Evolutionary conservation across 2,329 filamentous ascomycete species (phyloP), one percentile per base, ranked within the genome.

Genomic region (Curvularia spicifera): DNA sequence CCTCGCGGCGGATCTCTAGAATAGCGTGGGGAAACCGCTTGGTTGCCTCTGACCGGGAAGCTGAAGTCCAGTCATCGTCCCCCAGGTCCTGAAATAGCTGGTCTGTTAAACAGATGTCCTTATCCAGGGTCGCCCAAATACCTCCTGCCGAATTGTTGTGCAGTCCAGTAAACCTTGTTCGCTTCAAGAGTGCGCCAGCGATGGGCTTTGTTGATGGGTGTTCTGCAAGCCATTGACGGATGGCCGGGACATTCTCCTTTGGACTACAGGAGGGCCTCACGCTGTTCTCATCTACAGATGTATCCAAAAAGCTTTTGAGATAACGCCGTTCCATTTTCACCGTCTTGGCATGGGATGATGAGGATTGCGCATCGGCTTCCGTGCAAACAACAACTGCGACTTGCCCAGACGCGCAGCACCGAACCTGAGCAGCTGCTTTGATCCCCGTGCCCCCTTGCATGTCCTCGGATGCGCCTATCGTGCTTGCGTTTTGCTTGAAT

Each of bases 1-100:
- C 82, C 69, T 85, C 82, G 51, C 79, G 78, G 28, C 83, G 78
- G 29, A 85, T 73, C 45, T 81, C 78, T 1, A 85, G 73, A 15
- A 85, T 76, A 28, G 82, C 81, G 67, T 84, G 80, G 5, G 83
- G 83, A 61, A 85, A 85, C 5, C 50, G 49, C 5, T 54, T 51
- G 10, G 44, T 48, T 2, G 70, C 66, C 20, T 67, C 65, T 39
- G 59, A 64, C 28, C 65, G 67, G 33, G 67, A 64, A 33, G 69
- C 65, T 22, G 61, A 57, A 5, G 69, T 42, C 74, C 76, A 75
- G 5, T 78, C 73, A 9, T 72, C 71, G 15, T 67, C 68, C 13
- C 45, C 56, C 35, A 78, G 51, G 24, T 76, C 65, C 18, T 69
- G 63, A 26, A 67, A 53, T 4, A 73, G 35, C 29, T 71, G 63